A percentile compares a stretch with the other conserved stretches of the same genome.
Conservation (phyloP, 2,329 filamentous ascomycete species). For the Alternaria incomplexa region DNA sequence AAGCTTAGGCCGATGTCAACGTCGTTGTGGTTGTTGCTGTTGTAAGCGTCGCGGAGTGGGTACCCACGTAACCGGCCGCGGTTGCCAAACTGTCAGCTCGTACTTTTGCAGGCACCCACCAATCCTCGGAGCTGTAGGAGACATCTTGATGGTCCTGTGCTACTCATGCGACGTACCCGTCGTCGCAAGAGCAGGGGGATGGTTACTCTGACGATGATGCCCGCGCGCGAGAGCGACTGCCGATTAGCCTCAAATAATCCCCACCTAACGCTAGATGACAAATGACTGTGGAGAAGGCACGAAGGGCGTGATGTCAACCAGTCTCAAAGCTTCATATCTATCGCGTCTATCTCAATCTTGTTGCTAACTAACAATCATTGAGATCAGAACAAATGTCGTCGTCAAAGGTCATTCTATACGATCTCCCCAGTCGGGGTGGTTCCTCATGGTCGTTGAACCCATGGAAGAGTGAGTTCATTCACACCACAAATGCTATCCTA, state of each 20-base stretch:
- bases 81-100: background rate
- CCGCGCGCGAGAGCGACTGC: background rate
- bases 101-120: background rate
- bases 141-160: background rate
- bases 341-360: background rate
- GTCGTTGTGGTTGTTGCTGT: background rate
- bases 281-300: slow-evolving; percentile 1
- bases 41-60: background rate
- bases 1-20: background rate
- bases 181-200: background rate
- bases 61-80: background rate
- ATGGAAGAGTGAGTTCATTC: slow-evolving; percentile 66
- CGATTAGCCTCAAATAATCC: background rate
- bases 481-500: background rate
- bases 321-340: background rate
- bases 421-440: slow-evolving; percentile 63
- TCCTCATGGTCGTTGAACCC: slow-evolving; percentile 70
- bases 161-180: background rate
- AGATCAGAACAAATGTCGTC: slow-evolving; percentile 23
- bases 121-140: background rate
- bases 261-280: slow-evolving; percentile 9
- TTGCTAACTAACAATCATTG: background rate
- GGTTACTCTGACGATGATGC: background rate
- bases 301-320: background rate
- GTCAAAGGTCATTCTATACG: slow-evolving; percentile 62